phyloP scores from a whole-genome alignment of 2,329 filamentous ascomycete genomes.

The Fusarium miscanthi region DNA sequence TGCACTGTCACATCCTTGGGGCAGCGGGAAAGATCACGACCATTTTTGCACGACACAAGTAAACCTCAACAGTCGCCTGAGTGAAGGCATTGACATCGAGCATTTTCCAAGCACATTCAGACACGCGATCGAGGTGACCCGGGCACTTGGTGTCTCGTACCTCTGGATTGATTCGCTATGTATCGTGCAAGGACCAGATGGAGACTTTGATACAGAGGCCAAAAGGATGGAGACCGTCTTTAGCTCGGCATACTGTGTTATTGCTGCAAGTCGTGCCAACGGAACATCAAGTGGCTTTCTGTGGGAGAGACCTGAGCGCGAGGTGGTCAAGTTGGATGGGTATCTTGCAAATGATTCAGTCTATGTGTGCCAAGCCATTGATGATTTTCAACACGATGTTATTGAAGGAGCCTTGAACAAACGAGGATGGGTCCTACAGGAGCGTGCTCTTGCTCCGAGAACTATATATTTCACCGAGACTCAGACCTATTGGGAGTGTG shows the following conservation, averaged over 20 bases:
- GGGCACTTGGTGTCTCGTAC: background rate
- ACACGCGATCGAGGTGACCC: constrained; percentile 4
- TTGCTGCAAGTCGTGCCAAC: constrained; percentile 8
- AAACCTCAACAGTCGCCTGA: background rate
- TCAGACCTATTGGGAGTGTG: constrained; percentile 37
- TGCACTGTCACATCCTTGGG: constrained; percentile 29
- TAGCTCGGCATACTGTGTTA: background rate
- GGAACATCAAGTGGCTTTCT: constrained; percentile 14
- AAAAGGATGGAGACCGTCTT: constrained; percentile 2
- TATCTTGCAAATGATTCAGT: background rate
- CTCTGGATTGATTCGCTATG: constrained; percentile 24
- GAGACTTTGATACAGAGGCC: constrained; percentile 1
- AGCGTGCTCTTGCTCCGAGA: constrained; percentile 25
- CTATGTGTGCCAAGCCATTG: constrained; percentile 28
- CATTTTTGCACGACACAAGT: constrained; percentile 19
- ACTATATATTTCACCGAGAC: constrained; percentile 35
- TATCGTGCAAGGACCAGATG: constrained; percentile 9
- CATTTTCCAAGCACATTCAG: background rate
- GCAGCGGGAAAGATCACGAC: background rate
- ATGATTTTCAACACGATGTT: constrained; percentile 30
- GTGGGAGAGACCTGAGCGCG: background rate
- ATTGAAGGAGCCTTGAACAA: constrained; percentile 17
- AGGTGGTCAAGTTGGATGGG: constrained; percentile 1
- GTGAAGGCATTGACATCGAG: background rate
- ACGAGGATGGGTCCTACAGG: constrained; percentile 16